These are phyloP conservation scores for Neurospora cerealis DNA, from an alignment of 495 filamentous ascomycete genomes.

Conservation along the genomic window DNA sequence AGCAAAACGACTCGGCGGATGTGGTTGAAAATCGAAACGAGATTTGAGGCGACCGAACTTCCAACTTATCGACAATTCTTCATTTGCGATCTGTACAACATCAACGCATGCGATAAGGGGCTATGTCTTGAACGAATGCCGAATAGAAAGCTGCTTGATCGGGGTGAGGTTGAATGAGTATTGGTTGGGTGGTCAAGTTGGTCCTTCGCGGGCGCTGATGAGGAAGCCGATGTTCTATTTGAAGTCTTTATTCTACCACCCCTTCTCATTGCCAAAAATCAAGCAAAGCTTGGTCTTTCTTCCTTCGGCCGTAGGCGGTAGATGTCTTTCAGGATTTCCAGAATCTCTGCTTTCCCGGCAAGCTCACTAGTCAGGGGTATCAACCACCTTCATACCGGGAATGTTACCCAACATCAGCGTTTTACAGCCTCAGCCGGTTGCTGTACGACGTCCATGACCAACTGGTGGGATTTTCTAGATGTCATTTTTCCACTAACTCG, in stretches of 20 bases:
- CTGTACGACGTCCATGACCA: neutral
- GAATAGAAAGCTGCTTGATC: neutral
- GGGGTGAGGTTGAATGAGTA: neutral
- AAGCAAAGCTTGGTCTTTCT: neutral
- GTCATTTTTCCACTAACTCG: neutral
- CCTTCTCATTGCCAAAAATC: neutral
- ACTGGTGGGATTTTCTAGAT: neutral
- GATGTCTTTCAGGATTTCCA: neutral
- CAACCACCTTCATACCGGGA: neutral
- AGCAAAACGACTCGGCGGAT: neutral
- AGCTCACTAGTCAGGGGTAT: neutral
- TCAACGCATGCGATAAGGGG: neutral
- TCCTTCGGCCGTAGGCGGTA: neutral
- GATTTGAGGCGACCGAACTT: neutral
- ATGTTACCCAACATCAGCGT: neutral
- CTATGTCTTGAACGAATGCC: neutral
- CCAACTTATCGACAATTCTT: neutral
- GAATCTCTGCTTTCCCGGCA: neutral
- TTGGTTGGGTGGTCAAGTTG: neutral
- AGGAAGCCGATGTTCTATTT: neutral
- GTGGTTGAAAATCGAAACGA: neutral
- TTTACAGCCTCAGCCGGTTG: neutral
- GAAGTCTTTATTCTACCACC: neutral
- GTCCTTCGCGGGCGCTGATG: neutral
- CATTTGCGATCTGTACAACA: neutral